Evolutionary conservation across 306 rosid genomes (phyloP).

Genomic region (Biancaea sappan): DNA sequence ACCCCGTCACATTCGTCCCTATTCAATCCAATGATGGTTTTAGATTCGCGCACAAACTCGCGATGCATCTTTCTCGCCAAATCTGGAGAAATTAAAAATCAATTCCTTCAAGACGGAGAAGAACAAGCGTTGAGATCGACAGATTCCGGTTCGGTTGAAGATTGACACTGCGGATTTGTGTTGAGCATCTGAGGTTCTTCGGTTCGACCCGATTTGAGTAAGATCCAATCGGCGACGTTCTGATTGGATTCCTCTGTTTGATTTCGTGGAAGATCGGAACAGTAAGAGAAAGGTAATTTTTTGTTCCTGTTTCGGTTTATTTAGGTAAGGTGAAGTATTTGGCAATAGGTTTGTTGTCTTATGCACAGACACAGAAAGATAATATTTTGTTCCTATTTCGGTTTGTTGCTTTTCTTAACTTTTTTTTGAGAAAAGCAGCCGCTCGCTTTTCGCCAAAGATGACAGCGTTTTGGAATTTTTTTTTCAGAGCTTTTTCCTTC

Average conservation of each 20-base stretch:
- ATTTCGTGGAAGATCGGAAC: background rate
- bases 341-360: background rate
- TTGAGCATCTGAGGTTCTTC: slow-evolving; percentile 32
- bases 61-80: slow-evolving; percentile 44
- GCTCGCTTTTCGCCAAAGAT: no score
- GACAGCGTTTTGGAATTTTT: no score
- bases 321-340: background rate
- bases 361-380: no score
- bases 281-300: background rate
- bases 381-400: no score
- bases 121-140: slow-evolving; percentile 24
- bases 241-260: background rate
- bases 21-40: background rate
- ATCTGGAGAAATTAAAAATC: background rate
- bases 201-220: slow-evolving; percentile 43
- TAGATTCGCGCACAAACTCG: slow-evolving; percentile 52
- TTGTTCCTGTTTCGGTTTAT: background rate
- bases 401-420: no score
- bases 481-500: no score
- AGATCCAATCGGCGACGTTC: slow-evolving; percentile 43
- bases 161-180: slow-evolving; percentile 1
- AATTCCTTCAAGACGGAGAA: background rate
- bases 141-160: slow-evolving; percentile 38
- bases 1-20: slow-evolving; percentile 16
- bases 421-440: no score